Conservation (phyloP, 106 monocot species). For the Allium fistulosum region DNA sequence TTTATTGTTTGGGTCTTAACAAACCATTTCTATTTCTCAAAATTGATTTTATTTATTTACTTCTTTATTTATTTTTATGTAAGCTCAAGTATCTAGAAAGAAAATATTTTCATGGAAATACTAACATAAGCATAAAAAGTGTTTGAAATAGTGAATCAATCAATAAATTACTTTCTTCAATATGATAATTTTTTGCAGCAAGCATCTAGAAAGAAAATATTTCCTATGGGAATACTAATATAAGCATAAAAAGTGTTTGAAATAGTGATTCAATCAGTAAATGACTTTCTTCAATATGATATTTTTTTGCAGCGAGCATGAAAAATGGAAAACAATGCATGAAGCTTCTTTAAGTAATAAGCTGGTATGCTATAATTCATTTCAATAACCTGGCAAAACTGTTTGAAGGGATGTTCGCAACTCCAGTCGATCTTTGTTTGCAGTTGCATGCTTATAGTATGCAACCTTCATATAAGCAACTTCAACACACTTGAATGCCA, state of each 20-base stretch:
- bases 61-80: too few species aligned
- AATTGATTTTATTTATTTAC: too few species aligned
- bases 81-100: not conserved
- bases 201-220: not conserved
- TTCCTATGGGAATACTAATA: not conserved
- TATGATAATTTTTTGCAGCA: too few species aligned
- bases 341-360: not conserved
- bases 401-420: constrained; percentile 53
- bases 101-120: not conserved
- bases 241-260: not conserved
- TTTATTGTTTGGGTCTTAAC: too few species aligned
- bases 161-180: too few species aligned
- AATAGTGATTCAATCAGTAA: not conserved
- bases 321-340: too few species aligned
- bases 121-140: not conserved
- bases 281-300: too few species aligned
- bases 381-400: constrained; percentile 40
- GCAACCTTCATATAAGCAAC: constrained; percentile 93
- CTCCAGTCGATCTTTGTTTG: constrained; percentile 73
- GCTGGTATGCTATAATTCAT: not conserved
- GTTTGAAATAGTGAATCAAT: not conserved
- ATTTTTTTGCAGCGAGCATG: too few species aligned
- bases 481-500: constrained; percentile 96
- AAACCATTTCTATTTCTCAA: too few species aligned
- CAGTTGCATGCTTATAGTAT: constrained; percentile 55